phyloP scores from a whole-genome alignment of 495 filamentous ascomycete species.

The Thermothielavioides terrestris region DNA sequence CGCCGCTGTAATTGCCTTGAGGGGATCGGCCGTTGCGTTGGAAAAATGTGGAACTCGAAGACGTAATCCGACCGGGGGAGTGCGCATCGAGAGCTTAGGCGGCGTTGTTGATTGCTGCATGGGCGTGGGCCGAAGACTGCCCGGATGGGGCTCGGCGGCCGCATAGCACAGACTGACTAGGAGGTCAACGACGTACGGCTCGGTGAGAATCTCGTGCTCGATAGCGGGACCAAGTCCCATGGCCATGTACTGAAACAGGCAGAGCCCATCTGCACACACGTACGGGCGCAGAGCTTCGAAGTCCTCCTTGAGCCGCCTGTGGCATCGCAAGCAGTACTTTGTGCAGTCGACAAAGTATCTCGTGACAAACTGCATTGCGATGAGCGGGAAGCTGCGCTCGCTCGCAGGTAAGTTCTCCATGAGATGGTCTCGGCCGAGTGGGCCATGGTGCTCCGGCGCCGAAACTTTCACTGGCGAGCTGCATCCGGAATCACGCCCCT shows the following conservation, averaged over 20 bases:
- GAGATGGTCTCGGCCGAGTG: slow-evolving; percentile 48
- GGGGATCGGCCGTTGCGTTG: not conserved
- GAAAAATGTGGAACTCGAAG: slow-evolving; percentile 13
- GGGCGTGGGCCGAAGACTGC: not conserved
- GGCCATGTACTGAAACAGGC: slow-evolving; percentile 87
- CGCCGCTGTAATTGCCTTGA: not conserved
- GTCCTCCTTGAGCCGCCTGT: slow-evolving; percentile 57
- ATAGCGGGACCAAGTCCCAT: slow-evolving; percentile 77
- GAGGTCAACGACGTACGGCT: slow-evolving; percentile 80
- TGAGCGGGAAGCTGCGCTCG: slow-evolving; percentile 50
- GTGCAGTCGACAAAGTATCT: slow-evolving; percentile 76
- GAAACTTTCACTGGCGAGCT: not conserved
- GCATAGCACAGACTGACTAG: slow-evolving; percentile 75
- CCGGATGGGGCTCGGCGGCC: slow-evolving; percentile 32
- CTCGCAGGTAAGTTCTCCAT: slow-evolving; percentile 10
- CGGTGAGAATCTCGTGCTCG: slow-evolving; percentile 72
- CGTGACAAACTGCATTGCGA: slow-evolving; percentile 72
- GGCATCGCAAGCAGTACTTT: slow-evolving; percentile 83
- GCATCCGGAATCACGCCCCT: not conserved
- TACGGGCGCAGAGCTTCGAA: slow-evolving; percentile 89
- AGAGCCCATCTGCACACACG: slow-evolving; percentile 72
- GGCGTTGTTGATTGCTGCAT: not conserved
- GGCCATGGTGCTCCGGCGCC: not conserved
- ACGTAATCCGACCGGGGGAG: slow-evolving; percentile 17
- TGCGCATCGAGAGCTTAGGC: slow-evolving; percentile 13